phyloP scores from a whole-genome alignment of 2,329 filamentous ascomycete genomes.

The Endoconidiophora laricicola region DNA sequence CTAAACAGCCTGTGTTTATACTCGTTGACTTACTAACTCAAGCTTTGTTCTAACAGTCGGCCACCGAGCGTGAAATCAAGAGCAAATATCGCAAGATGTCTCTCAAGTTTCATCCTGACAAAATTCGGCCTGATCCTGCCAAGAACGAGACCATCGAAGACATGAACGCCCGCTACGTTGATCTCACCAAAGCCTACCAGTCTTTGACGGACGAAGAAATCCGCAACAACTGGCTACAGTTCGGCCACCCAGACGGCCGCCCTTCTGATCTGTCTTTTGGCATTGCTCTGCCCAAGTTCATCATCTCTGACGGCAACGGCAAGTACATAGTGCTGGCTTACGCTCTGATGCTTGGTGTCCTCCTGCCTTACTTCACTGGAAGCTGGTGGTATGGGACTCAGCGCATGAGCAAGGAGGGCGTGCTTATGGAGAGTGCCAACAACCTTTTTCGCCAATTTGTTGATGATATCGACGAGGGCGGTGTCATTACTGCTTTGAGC shows the following conservation, averaged over 20 bases:
- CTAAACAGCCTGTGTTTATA: not conserved
- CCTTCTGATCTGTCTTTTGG: conserved; percentile 87
- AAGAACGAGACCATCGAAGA: conserved; percentile 81
- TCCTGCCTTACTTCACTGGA: conserved; percentile 83
- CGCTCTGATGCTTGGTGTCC: conserved; percentile 68
- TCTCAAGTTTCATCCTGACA: conserved; percentile 81
- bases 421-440: conserved; percentile 84
- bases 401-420: conserved; percentile 79
- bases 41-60: conserved; percentile 36
- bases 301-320: conserved; percentile 82
- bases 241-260: conserved; percentile 92
- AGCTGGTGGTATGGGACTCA: conserved; percentile 99
- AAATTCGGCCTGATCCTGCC: conserved; percentile 61
- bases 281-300: conserved; percentile 84
- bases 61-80: conserved; percentile 82
- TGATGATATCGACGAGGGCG: conserved; percentile 65
- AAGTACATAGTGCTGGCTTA: conserved; percentile 92
- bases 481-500: conserved; percentile 66
- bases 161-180: conserved; percentile 79
- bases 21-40: not conserved
- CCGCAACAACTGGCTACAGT: conserved; percentile 91
- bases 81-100: conserved; percentile 77
- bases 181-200: conserved; percentile 96
- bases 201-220: conserved; percentile 93
- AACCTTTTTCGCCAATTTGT: conserved; percentile 88